A percentile compares a stretch with the other conserved stretches of the same genome.
Conservation (phyloP, 2,329 filamentous ascomycete species). For the Amauroascus verrucosus region DNA sequence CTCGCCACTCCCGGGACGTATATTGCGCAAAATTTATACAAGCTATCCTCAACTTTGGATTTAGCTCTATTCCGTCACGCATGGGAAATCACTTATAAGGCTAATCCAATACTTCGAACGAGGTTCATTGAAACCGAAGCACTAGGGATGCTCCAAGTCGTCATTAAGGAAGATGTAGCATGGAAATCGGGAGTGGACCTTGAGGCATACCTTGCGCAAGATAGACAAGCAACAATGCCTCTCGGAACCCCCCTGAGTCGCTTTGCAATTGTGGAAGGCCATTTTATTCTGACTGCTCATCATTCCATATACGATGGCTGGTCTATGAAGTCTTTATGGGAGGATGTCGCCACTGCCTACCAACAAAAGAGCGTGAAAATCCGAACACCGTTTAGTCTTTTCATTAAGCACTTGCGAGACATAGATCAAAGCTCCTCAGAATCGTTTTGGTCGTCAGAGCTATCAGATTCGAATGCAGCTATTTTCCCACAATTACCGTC, state of each 20-base stretch:
- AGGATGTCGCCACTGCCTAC: not conserved
- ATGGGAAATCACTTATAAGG: slow-evolving; percentile 28
- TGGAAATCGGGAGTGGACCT: not conserved
- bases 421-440: not conserved
- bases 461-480: not conserved
- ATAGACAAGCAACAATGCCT: not conserved
- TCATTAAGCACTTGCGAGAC: not conserved
- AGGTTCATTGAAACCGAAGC: slow-evolving; percentile 22
- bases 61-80: slow-evolving; percentile 27
- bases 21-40: slow-evolving; percentile 29
- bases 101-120: slow-evolving; percentile 35
- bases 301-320: slow-evolving; percentile 35
- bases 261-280: slow-evolving; percentile 15
- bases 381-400: not conserved
- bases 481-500: not conserved
- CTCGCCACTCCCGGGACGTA: slow-evolving; percentile 31
- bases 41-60: slow-evolving; percentile 21
- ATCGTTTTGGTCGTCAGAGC: not conserved
- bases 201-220: not conserved
- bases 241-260: slow-evolving; percentile 6
- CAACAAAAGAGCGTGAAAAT: no score
- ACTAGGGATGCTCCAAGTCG: not conserved
- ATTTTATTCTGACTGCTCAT: slow-evolving; percentile 29
- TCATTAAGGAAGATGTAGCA: not conserved
- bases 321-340: slow-evolving; percentile 5